These are phyloP conservation scores for Leccinum sublutescens DNA, from an alignment of 768 basidiomycete genomes.

Conservation along the genomic window DNA sequence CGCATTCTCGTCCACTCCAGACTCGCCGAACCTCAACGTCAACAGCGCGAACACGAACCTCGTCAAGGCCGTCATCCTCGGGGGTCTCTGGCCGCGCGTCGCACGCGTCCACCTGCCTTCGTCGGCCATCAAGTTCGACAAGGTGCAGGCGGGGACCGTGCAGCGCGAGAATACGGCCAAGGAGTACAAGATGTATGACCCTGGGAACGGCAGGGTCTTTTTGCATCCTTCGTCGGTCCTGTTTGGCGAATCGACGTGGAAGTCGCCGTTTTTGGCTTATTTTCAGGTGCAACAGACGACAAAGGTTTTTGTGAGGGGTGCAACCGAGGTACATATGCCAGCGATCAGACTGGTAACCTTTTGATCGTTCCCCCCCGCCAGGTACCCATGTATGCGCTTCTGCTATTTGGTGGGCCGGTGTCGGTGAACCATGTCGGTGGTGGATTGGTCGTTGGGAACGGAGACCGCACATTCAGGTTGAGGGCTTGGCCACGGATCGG, in stretches of 20 bases:
- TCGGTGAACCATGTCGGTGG: conserved; percentile 77
- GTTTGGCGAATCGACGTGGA: conserved; percentile 72
- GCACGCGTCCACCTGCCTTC: conserved; percentile 73
- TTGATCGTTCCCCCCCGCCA: conserved; percentile 25
- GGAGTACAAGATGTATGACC: conserved; percentile 82
- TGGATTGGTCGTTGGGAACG: conserved; percentile 63
- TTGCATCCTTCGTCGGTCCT: conserved; percentile 81
- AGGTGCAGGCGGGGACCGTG: conserved; percentile 78
- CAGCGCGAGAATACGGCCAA: conserved; percentile 82
- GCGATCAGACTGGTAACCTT: background rate
- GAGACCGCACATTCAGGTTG: conserved; percentile 56
- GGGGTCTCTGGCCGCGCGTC: conserved; percentile 84
- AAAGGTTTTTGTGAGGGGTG: conserved; percentile 85
- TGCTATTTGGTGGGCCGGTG: conserved; percentile 82
- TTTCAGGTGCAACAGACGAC: conserved; percentile 80
- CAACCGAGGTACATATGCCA: conserved; percentile 65
- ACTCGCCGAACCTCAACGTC: conserved; percentile 53
- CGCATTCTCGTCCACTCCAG: conserved; percentile 43
- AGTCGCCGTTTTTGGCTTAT: conserved; percentile 76
- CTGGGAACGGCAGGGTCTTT: conserved; percentile 63
- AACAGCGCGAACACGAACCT: conserved; percentile 70
- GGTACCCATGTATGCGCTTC: conserved; percentile 84
- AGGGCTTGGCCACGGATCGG: conserved; percentile 90
- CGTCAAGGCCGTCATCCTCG: conserved; percentile 80
- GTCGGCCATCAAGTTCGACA: conserved; percentile 79